These are phyloP conservation scores for Lactarius hatsudake DNA, from an alignment of 768 basidiomycete species.

Conservation along the genomic window DNA sequence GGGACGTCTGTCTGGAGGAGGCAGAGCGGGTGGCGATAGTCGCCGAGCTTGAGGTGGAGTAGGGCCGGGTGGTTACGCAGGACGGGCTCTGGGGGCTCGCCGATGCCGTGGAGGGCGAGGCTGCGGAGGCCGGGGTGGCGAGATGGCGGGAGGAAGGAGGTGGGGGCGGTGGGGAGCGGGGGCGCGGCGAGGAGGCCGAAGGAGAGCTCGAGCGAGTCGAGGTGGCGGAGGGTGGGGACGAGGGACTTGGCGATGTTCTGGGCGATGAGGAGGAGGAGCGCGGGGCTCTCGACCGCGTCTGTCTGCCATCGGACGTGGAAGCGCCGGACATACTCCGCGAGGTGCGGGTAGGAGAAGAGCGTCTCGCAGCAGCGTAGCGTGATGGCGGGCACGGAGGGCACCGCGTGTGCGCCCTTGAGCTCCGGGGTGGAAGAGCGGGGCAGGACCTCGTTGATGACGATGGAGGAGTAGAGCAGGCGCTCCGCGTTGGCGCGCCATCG, in stretches of 20 bases:
- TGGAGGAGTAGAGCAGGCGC: slow-evolving; percentile 54
- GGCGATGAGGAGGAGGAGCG: slow-evolving; percentile 24
- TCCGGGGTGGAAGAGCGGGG: slow-evolving; percentile 42
- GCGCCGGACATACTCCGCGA: slow-evolving; percentile 44
- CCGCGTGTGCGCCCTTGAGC: slow-evolving; percentile 5
- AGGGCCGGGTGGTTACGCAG: slow-evolving; percentile 37
- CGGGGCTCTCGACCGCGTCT: slow-evolving; percentile 34
- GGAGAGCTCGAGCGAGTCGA: slow-evolving; percentile 57
- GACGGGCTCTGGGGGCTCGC: slow-evolving; percentile 39
- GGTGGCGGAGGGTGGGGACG: slow-evolving; percentile 42
- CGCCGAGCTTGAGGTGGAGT: slow-evolving; percentile 43
- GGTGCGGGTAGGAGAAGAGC: slow-evolving; percentile 45
- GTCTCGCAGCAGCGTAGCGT: slow-evolving; percentile 54
- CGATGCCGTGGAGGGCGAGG: slow-evolving; percentile 37
- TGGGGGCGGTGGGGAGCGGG: not conserved
- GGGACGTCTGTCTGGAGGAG: slow-evolving; percentile 48
- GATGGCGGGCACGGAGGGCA: slow-evolving; percentile 31
- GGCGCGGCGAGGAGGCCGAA: slow-evolving; percentile 42
- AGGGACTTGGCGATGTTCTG: slow-evolving; percentile 36
- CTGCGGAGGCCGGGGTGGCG: slow-evolving; percentile 33
- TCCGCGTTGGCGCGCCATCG: slow-evolving; percentile 49
- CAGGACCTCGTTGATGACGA: slow-evolving; percentile 48
- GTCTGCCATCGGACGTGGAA: slow-evolving; percentile 57
- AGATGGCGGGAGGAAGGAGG: slow-evolving; percentile 30
- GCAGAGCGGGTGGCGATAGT: slow-evolving; percentile 42